Base-by-base conservation (phyloP, 805 yeast species). In the Candida sithepensis region DNA sequence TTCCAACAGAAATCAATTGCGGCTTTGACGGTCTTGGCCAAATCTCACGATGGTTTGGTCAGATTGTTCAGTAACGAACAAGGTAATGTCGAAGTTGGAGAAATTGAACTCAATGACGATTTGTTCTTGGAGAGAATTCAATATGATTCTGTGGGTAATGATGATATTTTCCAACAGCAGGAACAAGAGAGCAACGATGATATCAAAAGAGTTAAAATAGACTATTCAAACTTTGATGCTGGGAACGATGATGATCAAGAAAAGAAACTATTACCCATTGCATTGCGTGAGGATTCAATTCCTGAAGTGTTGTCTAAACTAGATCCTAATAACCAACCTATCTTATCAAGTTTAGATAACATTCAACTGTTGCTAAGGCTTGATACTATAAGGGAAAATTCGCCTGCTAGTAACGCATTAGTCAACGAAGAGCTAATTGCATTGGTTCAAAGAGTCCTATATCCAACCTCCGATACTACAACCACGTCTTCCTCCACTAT, bases 341-440 rank as follows among this genome's bases (percentile, higher is more conserved):
- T 73, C 1, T 72, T 92, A 40, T 71, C 81, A 2, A 84, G 82
- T 55, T 67, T 82, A 43, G 98, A 94, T 62, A 73, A 74, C 48
- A 66, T 88, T n/a, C 91, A 88, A 58, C 67, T 94, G 20, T 67
- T 94, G 26, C 70, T 91, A 48, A 76, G 91, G 53, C 69, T 84
- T 42, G 77, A 82, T 43, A 74, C 83, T 2, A 68, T 87, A 28
- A 75, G 78, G 47, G 85, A 81, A 46, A 80, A 85, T 1, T 76
- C 92, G 4, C 97, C 97, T 1, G 70, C 82, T 0, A 81, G 81
- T 19, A 80, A 84, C 59, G 73, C 81, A 0, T 69, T 94, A 43
- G 85, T 85, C 0, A 88, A 85, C 51, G 96, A 90, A 67, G 96
- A 91, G 61, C 68, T 90, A n/a, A 64, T 78, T 53, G 92, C 97